Conservation (phyloP, 1,284 basidiomycete species). For the Pyrrhoderma lamaoense region DNA sequence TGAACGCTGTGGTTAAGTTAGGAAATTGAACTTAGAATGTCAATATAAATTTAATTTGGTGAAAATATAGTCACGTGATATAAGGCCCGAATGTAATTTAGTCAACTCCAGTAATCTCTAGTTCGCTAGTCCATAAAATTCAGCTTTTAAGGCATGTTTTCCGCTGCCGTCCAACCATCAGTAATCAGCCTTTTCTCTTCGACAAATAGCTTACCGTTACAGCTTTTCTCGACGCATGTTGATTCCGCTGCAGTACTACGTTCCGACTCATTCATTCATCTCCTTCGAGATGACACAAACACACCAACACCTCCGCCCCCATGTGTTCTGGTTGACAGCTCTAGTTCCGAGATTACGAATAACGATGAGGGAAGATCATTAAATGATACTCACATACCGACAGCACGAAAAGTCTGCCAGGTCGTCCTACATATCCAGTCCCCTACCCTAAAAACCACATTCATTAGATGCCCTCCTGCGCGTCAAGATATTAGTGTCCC, state of each 20-base stretch:
- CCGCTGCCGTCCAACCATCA: too few relatives aligned
- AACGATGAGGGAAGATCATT: background rate
- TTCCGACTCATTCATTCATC: constrained; percentile 57
- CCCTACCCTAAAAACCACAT: constrained; percentile 61
- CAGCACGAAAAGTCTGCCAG: constrained; percentile 46
- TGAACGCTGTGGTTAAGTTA: too few relatives aligned
- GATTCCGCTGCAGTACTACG: constrained; percentile 41
- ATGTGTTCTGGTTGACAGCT: constrained; percentile 34
- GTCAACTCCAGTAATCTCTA: too few relatives aligned
- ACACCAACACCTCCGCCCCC: constrained; percentile 43
- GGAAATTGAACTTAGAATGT: too few relatives aligned
- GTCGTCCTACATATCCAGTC: constrained; percentile 82
- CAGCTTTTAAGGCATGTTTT: too few relatives aligned
- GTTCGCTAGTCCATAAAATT: too few relatives aligned
- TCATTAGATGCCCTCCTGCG: constrained; percentile 52
- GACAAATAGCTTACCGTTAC: constrained; percentile 55
- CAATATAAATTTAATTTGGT: too few relatives aligned
- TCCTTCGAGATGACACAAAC: constrained; percentile 55
- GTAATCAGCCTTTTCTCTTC: constrained; percentile 57
- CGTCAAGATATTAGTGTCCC: constrained; percentile 3
- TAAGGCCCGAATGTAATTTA: too few relatives aligned
- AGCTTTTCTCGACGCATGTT: constrained; percentile 46
- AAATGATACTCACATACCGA: constrained; percentile 19
- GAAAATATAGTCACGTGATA: too few relatives aligned
- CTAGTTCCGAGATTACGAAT: constrained; percentile 27